Evolutionary conservation across 257 asterid genomes (phyloP), one percentile per base, ranked within the genome.

Genomic region (Ilex asprella): DNA sequence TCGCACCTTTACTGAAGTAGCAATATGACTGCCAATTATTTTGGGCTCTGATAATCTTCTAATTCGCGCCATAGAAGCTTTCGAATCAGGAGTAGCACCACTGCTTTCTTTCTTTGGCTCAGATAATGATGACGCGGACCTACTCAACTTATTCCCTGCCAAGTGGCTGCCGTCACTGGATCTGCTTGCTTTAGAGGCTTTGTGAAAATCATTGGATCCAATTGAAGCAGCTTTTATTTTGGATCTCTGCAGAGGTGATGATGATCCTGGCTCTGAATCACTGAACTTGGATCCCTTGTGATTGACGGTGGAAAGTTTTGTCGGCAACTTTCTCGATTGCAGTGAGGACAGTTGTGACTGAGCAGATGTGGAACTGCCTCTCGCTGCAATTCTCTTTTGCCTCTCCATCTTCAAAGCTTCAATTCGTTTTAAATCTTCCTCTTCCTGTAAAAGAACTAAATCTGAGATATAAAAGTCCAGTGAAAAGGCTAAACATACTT

Each of bases 231-330:
- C 73, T 76, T 93, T 78, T 75, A 85, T 61, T 79, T 87, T 87
- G 67, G 97, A 83, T 78, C 97, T 90, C 74, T 90, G 97, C 81
- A 85, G 77, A 56, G 97, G 97, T 56, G 96, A 90, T 32, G 86
- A 85, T 62, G 92, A 78, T 44, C 95, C 96, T 39, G 93, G 92
- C 72, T 85, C 97, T 31, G 88, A 76, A 79, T 90, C 97, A 73
- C 91, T 82, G 75, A 90, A 90, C 82, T 85, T 90, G 3, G 97
- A 83, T 74, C 94, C 94, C 76, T 79, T 78, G 62, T 70, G 70
- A 77, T 87, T 65, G 60, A 84, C 69, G 10, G 90, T 79, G 72
- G 93, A 87, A 65, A 76, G 78, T 76, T 85, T 90, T 52, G 87
- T 56, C 2, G 88, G 86, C 70, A 76, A 63, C 67, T 81, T 81